Base-by-base conservation (phyloP, 2,329 filamentous ascomycete species). In the Claviceps sp. region DNA sequence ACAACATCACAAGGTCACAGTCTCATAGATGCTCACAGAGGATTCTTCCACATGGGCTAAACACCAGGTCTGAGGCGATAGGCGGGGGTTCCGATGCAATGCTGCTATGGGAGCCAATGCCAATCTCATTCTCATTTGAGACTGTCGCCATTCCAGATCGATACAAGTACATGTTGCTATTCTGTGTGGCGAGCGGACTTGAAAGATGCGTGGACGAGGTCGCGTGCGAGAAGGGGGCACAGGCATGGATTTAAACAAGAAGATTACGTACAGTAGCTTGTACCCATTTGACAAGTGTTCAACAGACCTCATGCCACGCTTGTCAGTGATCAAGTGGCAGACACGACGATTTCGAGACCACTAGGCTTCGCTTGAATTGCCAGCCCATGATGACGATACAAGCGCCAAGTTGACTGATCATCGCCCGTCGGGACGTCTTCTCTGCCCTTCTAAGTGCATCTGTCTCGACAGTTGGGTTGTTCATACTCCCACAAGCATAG, bases 401-500 rank as follows among this genome's bases (percentile, higher is more conserved):
- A 37, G 18, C 5, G 7, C 8, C n/a, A n/a, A 1, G 6, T 48
- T n/a, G 16, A 40, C 36, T 40, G 3, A 13, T 37, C 13, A 16
- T 22, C n/a, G n/a, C 20, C 34, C 13, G 34, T 24, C 46, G 13
- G 3, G 36, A 47, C 14, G 9, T 18, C 34, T 24, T 34, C 24
- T 5, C 34, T 38, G 34, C 34, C 38, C n/a, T 26, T n/a, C 30
- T 30, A 43, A 6, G n/a, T n/a, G 11, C n/a, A 38, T 50, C 42
- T 45, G 7, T 20, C 5, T n/a, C 14, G 20, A 37, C n/a, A 9
- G 13, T 22, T 42, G 13, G 50, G 20, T 22, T 38, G 5, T 6
- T 51, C 53, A 52, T 61, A 65, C 44, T 72, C 65, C 85, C 86
- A 90, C 1, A 87, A 59, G 64, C 84, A 88, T 36, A 89, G 61